Conservation (phyloP, 108 stramenopile genomes). For the Nitzschia putrida region DNA sequence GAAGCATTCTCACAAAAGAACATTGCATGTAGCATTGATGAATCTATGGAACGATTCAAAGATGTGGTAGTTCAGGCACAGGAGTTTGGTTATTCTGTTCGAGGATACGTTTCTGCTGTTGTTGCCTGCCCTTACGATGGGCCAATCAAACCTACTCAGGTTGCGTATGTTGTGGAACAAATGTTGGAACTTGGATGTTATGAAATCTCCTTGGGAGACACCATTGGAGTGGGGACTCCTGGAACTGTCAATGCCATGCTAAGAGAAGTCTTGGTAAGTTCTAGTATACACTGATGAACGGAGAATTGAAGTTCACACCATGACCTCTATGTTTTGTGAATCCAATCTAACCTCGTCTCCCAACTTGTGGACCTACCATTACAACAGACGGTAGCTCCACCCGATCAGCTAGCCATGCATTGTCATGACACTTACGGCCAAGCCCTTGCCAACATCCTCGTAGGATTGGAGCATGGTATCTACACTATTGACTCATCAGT, state of each 20-base stretch:
- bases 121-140: constrained; percentile 90
- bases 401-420: constrained; percentile 72
- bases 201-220: constrained; percentile 87
- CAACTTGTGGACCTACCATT: neutral
- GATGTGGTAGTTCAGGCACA: constrained; percentile 50
- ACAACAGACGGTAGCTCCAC: constrained; percentile 14
- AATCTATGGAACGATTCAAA: constrained; percentile 76
- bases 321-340: neutral
- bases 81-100: constrained; percentile 45
- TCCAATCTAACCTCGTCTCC: neutral
- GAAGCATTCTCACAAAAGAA: constrained; percentile 81
- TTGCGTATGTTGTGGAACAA: constrained; percentile 55
- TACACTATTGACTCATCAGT: constrained; percentile 78
- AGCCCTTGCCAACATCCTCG: constrained; percentile 82
- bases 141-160: constrained; percentile 53
- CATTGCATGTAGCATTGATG: constrained; percentile 84
- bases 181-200: constrained; percentile 85
- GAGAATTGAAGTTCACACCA: neutral
- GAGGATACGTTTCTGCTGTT: constrained; percentile 89
- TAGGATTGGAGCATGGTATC: constrained; percentile 67
- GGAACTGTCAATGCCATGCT: constrained; percentile 47
- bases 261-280: constrained; percentile 42
- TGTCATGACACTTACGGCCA: constrained; percentile 93
- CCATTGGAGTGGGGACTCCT: constrained; percentile 85
- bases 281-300: neutral